These are phyloP conservation scores for Zostera marina DNA, from an alignment of 116 monocot genomes.

Conservation along the genomic window DNA sequence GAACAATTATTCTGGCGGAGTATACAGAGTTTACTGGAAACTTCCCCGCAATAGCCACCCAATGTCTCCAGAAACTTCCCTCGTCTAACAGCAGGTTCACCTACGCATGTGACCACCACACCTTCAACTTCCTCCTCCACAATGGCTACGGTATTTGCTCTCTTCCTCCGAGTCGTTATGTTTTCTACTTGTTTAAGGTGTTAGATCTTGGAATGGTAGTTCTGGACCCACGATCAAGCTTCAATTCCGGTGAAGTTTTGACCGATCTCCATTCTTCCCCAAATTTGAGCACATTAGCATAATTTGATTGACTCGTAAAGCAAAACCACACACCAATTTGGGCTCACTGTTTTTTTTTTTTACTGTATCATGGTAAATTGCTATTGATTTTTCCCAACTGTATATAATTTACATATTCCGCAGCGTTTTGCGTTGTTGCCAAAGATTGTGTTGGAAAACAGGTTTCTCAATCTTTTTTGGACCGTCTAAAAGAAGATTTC, in stretches of 20 bases:
- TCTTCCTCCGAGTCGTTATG: not conserved
- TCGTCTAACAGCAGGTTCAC: conserved; percentile 61
- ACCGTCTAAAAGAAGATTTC: conserved; percentile 68
- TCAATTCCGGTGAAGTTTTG: not conserved
- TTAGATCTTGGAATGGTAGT: conserved; percentile 1
- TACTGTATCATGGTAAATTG: not conserved
- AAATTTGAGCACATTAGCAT: too few species aligned
- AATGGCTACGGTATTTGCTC: conserved; percentile 50
- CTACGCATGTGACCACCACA: conserved; percentile 78
- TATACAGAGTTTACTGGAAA: conserved; percentile 93
- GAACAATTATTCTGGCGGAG: conserved; percentile 77
- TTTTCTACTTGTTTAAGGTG: not conserved
- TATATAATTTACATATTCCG: conserved; percentile 8
- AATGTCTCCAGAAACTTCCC: conserved; percentile 81
- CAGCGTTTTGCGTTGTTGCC: conserved; percentile 79
- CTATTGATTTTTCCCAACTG: too few species aligned
- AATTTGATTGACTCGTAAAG: too few species aligned
- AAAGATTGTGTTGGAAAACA: conserved; percentile 74
- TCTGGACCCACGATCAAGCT: not conserved
- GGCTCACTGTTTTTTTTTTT: not conserved
- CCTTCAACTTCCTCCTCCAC: conserved; percentile 80
- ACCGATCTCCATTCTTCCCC: too few species aligned
- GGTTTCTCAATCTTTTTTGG: conserved; percentile 53
- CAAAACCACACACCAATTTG: too few species aligned
- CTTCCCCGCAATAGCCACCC: conserved; percentile 75